A percentile compares a stretch with the other conserved stretches of the same genome.
phyloP scores from a whole-genome alignment of 129 eudicot genomes.

The Chrysanthemum lavandulifolium region DNA sequence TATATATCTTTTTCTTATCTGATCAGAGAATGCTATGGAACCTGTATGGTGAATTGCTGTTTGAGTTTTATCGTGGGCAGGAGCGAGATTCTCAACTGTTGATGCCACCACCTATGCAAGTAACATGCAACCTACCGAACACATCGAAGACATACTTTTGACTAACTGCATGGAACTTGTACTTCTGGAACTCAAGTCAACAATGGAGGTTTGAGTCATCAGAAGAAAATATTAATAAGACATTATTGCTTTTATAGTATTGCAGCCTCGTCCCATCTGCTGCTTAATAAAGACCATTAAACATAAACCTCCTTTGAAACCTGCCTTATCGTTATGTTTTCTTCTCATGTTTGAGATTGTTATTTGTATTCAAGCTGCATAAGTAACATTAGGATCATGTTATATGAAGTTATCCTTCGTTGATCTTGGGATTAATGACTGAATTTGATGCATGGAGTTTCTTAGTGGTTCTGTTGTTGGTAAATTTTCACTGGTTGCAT shows the following conservation, averaged over 20 bases:
- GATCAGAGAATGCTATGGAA: slow-evolving; percentile 30
- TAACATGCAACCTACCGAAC: slow-evolving; percentile 19
- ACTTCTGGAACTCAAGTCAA: slow-evolving; percentile 27
- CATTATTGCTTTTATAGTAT: slow-evolving; percentile 22
- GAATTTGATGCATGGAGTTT: no score
- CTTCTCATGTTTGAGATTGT: slow-evolving; percentile 9
- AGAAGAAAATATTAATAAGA: slow-evolving; percentile 25
- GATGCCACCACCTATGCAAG: slow-evolving; percentile 31
- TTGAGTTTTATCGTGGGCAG: slow-evolving; percentile 20
- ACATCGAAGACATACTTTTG: slow-evolving; percentile 27
- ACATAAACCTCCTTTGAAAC: slow-evolving; percentile 1
- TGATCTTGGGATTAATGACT: no score
- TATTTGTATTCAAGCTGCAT: neutral
- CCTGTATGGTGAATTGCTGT: slow-evolving; percentile 36
- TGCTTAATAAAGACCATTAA: neutral
- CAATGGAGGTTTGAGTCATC: slow-evolving; percentile 20
- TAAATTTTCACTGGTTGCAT: no score
- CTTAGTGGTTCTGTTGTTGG: no score
- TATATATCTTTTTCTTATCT: neutral
- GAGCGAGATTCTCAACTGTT: slow-evolving; percentile 14
- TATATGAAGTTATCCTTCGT: no score
- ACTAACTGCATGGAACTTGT: slow-evolving; percentile 26
- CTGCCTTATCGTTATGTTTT: slow-evolving; percentile 2
- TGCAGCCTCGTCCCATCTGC: slow-evolving; percentile 20
- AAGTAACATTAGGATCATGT: neutral